A percentile compares a stretch with the other conserved stretches of the same genome.
phyloP scores from a whole-genome alignment of 2,329 filamentous ascomycete genomes.

The Cyphellophora europaea region DNA sequence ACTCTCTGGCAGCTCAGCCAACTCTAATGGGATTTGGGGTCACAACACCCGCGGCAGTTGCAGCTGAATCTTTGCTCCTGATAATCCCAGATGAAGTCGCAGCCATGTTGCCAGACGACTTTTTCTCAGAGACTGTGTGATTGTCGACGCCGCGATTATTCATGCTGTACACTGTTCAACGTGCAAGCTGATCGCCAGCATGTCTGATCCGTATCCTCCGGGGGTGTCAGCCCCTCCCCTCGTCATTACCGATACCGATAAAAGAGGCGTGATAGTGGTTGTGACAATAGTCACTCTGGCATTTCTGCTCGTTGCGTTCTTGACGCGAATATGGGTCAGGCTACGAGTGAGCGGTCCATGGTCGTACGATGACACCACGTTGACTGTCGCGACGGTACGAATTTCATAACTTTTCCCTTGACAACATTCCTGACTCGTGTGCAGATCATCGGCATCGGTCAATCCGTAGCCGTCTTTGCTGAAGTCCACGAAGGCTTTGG shows the following conservation, averaged over 20 bases:
- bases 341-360: constrained; percentile 20
- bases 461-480: constrained; percentile 28
- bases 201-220: too few species aligned
- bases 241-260: constrained; percentile 26
- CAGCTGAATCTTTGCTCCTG: too few species aligned
- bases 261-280: constrained; percentile 31
- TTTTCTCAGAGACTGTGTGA: too few species aligned
- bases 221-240: constrained; percentile 25
- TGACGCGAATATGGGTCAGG: constrained; percentile 30
- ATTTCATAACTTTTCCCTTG: constrained; percentile 1
- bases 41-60: too few species aligned
- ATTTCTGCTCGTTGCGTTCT: constrained; percentile 28
- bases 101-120: too few species aligned
- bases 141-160: too few species aligned
- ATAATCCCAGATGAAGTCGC: too few species aligned
- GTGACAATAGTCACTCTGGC: constrained; percentile 28
- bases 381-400: constrained; percentile 23
- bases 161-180: too few species aligned
- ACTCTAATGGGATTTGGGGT: too few species aligned
- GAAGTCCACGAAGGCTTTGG: constrained; percentile 32
- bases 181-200: too few species aligned
- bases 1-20: too few species aligned
- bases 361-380: constrained; percentile 26
- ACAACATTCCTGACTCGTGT: too few species aligned
- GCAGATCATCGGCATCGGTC: constrained; percentile 26